Conservation (phyloP, 2,329 filamentous ascomycete species). For the Colletotrichum siamense region DNA sequence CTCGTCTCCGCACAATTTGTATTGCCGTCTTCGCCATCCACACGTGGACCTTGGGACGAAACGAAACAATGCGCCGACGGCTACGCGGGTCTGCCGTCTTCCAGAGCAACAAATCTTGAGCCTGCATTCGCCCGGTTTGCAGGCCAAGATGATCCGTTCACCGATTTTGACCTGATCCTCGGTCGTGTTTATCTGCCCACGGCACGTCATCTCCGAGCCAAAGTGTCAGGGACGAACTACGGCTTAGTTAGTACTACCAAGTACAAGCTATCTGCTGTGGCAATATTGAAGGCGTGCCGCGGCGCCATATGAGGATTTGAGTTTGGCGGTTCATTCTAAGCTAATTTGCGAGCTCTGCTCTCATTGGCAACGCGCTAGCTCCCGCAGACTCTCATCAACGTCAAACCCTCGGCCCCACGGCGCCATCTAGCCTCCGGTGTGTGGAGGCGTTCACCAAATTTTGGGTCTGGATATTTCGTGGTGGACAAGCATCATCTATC, state of each 20-base stretch:
- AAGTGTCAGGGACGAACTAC: neutral
- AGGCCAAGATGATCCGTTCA: neutral
- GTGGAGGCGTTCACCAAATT: neutral
- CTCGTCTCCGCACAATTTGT: neutral
- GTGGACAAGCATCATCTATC: neutral
- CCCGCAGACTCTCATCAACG: neutral
- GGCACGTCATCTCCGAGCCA: neutral
- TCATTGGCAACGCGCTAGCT: slow-evolving; percentile 4
- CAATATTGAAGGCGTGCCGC: neutral
- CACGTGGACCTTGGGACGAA: slow-evolving; percentile 18
- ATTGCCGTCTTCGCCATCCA: neutral
- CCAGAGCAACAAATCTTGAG: neutral
- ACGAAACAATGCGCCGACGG: slow-evolving; percentile 13
- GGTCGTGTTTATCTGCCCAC: neutral
- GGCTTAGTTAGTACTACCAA: neutral
- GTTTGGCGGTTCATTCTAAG: neutral
- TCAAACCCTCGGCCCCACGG: slow-evolving; percentile 16
- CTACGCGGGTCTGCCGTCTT: neutral
- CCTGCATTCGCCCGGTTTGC: neutral
- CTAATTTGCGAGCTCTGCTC: neutral
- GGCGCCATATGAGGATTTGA: neutral
- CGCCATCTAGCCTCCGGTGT: neutral
- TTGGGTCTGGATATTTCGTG: neutral
- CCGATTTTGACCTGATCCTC: neutral
- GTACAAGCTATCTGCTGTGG: neutral